Percentiles rank a stretch among this genome's conserved stretches.
phyloP scores from a whole-genome alignment of 305 asterid genomes.

The Fraxinus angustifolia region DNA sequence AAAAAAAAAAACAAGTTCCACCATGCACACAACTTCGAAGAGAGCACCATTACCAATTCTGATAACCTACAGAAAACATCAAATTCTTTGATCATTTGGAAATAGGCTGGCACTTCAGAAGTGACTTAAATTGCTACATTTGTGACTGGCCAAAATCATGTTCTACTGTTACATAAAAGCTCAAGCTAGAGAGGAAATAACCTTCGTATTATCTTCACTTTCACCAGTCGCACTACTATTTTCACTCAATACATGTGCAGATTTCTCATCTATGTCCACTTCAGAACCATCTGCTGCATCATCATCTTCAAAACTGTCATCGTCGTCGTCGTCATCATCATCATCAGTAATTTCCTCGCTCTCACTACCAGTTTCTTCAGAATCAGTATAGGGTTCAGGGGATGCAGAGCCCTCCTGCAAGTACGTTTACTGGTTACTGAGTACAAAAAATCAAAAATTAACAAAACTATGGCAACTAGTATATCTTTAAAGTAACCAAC shows the following conservation, averaged over 20 bases:
- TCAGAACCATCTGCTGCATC: conserved; percentile 55
- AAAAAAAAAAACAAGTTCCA: background rate
- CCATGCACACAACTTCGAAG: conserved; percentile 2
- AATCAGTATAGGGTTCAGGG: conserved; percentile 84
- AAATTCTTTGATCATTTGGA: background rate
- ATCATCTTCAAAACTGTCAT: conserved; percentile 21
- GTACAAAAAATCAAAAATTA: conserved; percentile 11
- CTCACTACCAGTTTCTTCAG: conserved; percentile 87
- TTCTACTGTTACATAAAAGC: conserved; percentile 1
- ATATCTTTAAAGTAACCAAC: background rate
- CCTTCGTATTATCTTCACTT: conserved; percentile 44
- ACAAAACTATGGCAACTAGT: conserved; percentile 1
- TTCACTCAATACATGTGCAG: conserved; percentile 53
- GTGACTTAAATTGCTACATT: conserved; percentile 5
- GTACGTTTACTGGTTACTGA: conserved; percentile 18
- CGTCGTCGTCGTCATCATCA: conserved; percentile 51
- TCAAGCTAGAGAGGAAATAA: conserved; percentile 34
- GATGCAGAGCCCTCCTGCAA: conserved; percentile 72
- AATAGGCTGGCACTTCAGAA: background rate
- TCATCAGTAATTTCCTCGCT: conserved; percentile 88
- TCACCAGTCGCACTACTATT: conserved; percentile 45
- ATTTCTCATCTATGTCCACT: conserved; percentile 50
- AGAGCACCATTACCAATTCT: background rate
- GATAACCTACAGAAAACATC: conserved; percentile 8
- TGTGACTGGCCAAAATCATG: conserved; percentile 10